These are phyloP conservation scores for Schizophyllum amplum DNA, from an alignment of 1,284 basidiomycete genomes.

Conservation along the genomic window DNA sequence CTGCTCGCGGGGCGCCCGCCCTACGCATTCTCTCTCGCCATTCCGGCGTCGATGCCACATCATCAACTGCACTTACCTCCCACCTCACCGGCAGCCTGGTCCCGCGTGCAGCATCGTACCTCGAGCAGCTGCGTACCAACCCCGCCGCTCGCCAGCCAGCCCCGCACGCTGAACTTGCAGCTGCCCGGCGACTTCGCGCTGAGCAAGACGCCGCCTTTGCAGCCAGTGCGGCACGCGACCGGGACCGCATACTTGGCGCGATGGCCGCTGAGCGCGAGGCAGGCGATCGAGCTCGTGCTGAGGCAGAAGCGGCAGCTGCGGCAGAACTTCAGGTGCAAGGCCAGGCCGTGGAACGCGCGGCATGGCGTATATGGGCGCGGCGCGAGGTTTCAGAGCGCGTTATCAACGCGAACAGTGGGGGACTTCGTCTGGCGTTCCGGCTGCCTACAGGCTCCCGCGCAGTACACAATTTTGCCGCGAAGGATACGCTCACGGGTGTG, in stretches of 20 bases:
- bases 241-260: constrained; percentile 51
- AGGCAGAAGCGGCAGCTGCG: constrained; percentile 17
- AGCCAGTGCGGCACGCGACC: constrained; percentile 60
- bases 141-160: constrained; percentile 21
- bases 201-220: constrained; percentile 80
- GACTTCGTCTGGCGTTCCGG: constrained; percentile 56
- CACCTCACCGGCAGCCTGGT: constrained; percentile 67
- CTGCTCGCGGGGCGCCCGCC: constrained; percentile 26
- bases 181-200: constrained; percentile 63
- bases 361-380: constrained; percentile 28
- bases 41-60: constrained; percentile 56
- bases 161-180: constrained; percentile 25
- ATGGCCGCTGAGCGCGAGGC: constrained; percentile 36
- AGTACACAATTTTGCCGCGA: constrained; percentile 47
- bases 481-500: constrained; percentile 48
- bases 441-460: constrained; percentile 58
- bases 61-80: constrained; percentile 51
- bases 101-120: constrained; percentile 72
- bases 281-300: constrained; percentile 22
- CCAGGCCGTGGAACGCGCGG: constrained; percentile 32
- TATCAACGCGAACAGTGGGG: constrained; percentile 23
- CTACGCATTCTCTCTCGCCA: constrained; percentile 80
- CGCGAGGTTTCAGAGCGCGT: constrained; percentile 17
- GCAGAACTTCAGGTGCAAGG: constrained; percentile 23
- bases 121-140: constrained; percentile 42